phyloP scores from a whole-genome alignment of 768 basidiomycete species.

The Leccinum arenicola region DNA sequence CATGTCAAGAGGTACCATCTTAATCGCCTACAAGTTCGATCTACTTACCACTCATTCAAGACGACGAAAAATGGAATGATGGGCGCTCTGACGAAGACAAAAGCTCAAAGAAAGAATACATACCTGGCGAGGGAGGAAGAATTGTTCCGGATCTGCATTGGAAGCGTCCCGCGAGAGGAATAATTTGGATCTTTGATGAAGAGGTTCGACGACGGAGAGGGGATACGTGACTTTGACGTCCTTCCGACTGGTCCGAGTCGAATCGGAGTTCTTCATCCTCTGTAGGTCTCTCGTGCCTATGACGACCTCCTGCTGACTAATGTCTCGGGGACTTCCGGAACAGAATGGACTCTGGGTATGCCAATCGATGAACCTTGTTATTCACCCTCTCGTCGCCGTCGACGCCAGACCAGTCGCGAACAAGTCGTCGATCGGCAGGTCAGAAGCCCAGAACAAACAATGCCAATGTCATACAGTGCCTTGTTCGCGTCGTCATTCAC shows the following conservation, averaged over 20 bases:
- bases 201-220: constrained; percentile 50
- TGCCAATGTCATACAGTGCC: too few relatives aligned
- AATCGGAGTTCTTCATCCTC: constrained; percentile 42
- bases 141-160: constrained; percentile 15
- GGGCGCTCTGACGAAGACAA: constrained; percentile 50
- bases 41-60: constrained; percentile 20
- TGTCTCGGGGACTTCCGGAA: too few relatives aligned
- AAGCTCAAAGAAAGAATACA: constrained; percentile 43
- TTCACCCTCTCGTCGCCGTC: too few relatives aligned
- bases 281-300: constrained; percentile 11
- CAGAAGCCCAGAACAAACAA: too few relatives aligned
- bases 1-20: too few relatives aligned
- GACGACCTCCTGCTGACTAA: too few relatives aligned
- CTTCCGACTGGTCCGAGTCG: constrained; percentile 11
- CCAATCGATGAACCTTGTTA: too few relatives aligned
- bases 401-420: too few relatives aligned
- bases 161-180: constrained; percentile 43
- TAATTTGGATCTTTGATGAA: constrained; percentile 56
- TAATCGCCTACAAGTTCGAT: too few relatives aligned
- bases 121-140: constrained; percentile 44
- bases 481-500: too few relatives aligned
- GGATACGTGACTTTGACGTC: constrained; percentile 44
- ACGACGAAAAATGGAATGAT: constrained; percentile 57
- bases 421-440: too few relatives aligned
- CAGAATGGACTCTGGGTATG: too few relatives aligned